Base-by-base conservation (phyloP, 108 stramenopile species). In the Skeletonema costatum region DNA sequence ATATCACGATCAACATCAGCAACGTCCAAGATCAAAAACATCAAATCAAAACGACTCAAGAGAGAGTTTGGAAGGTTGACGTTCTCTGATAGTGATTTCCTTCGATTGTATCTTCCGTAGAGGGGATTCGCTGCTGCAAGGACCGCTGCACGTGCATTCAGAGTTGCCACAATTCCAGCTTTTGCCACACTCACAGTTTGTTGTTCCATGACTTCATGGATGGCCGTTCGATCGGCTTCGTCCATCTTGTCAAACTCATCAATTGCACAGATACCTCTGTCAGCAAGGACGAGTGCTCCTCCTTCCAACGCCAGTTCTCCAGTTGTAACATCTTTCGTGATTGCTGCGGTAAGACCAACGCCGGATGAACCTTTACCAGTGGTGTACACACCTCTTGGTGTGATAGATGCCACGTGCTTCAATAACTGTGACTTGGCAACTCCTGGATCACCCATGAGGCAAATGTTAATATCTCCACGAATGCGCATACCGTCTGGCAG, bases 131-230 rank as follows among this genome's bases (percentile, higher is more conserved):
- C 99, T 11, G 99, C 99, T 0, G 99, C 99, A 11, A 99, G 86
- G 8, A 99, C 97, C 10, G 99, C 97, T 8, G 97, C 90, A 35
- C 99, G 93, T 5, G 99, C 99, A 86, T 99, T 99, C 13, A 99
- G 82, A 6, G 98, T 98, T 0, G 99, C 97, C 0, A 99, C 98
- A 76, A 99, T 99, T 29, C 99, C 99, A 0, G 98, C 99, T 78
- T 99, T 99, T 70, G 98, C 98, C 25, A 99, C 93, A 44, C 87
- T 90, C 10, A 99, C 97, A 12, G 98, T 99, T 89, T 99, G 99
- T 70, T 99, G 98, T 87, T 99, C 99, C 98, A 99, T 99, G 25
- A 99, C 99, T 88, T 99, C 99, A 84, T 99, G 99, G 64, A 99
- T 99, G 16, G 98, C 98, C 10, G 99, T 98, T 35, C 99, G 89